These are phyloP conservation scores for Cyberlindnera mrakii DNA, from an alignment of 805 yeast species.

Conservation along the genomic window DNA sequence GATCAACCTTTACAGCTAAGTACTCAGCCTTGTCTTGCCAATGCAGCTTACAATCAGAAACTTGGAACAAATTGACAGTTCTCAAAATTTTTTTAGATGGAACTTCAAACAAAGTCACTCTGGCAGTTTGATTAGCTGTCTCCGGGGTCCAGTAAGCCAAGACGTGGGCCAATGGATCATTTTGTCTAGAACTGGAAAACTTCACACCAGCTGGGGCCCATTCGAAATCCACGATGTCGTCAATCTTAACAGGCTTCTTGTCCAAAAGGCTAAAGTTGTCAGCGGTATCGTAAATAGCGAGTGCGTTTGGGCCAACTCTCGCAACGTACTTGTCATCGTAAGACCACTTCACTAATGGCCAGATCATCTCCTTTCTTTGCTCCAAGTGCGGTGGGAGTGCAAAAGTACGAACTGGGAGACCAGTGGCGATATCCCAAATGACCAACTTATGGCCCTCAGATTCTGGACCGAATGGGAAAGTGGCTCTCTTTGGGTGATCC, in stretches of 20 bases:
- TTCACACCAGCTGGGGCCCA: conserved; percentile 89
- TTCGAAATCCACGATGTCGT: conserved; percentile 84
- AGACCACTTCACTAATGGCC: conserved; percentile 98
- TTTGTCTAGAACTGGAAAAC: conserved; percentile 49
- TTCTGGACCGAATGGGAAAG: conserved; percentile 78
- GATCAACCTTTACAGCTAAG: conserved; percentile 91
- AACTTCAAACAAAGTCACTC: conserved; percentile 84
- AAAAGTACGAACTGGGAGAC: conserved; percentile 82
- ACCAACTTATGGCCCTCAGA: conserved; percentile 91
- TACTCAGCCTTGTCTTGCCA: conserved; percentile 89
- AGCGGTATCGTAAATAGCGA: conserved; percentile 82
- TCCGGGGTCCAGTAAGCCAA: conserved; percentile 98
- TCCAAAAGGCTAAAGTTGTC: conserved; percentile 74
- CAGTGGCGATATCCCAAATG: conserved; percentile 85
- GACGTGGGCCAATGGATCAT: conserved; percentile 53
- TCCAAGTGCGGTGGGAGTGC: conserved; percentile 76
- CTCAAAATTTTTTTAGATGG: conserved; percentile 80
- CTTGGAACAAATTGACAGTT: conserved; percentile 92
- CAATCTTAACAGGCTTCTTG: conserved; percentile 76
- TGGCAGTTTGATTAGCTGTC: conserved; percentile 83
- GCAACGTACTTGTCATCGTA: conserved; percentile 89
- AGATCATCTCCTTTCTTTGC: conserved; percentile 61
- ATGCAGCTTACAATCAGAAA: conserved; percentile 79
- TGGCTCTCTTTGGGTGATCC: conserved; percentile 54
- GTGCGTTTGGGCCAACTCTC: conserved; percentile 87